Conservation (phyloP, 2,329 filamentous ascomycete species). For the Neonectria coccinea region DNA sequence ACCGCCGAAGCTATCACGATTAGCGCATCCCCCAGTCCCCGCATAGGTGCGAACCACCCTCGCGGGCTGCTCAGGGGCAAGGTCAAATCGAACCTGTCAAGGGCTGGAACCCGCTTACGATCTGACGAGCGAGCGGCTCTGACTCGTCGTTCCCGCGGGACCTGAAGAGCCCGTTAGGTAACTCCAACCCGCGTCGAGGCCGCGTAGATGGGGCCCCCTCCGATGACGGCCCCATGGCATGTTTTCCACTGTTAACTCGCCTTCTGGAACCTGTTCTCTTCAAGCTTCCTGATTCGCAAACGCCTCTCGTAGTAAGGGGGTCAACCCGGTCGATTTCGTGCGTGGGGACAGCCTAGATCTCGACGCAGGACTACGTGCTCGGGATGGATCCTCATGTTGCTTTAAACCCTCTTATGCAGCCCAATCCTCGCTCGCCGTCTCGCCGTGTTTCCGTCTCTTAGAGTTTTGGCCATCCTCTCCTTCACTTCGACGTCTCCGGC, state of each 20-base stretch:
- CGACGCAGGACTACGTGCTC: not conserved
- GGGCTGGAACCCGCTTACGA: not conserved
- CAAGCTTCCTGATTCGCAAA: conserved; percentile 6
- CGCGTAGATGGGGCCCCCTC: not conserved
- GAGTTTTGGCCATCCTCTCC: not conserved
- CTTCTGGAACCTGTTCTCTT: not conserved
- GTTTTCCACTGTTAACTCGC: not conserved
- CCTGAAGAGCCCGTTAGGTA: not conserved
- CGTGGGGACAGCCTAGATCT: not conserved
- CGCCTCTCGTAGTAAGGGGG: not conserved
- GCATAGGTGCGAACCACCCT: not conserved
- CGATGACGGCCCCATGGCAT: not conserved
- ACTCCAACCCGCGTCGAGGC: no score
- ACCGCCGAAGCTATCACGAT: conserved; percentile 1
- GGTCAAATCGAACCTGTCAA: not conserved
- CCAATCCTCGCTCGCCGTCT: not conserved
- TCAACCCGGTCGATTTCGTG: not conserved
- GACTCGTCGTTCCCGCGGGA: not conserved
- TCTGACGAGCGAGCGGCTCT: not conserved
- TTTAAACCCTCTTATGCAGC: not conserved
- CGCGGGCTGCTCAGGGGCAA: not conserved
- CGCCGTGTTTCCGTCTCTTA: not conserved
- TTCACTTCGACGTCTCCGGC: not conserved
- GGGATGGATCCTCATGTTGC: not conserved
- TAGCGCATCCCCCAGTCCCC: not conserved